Conservation (phyloP, 2,329 filamentous ascomycete genomes). For the Saccharata proteae region DNA sequence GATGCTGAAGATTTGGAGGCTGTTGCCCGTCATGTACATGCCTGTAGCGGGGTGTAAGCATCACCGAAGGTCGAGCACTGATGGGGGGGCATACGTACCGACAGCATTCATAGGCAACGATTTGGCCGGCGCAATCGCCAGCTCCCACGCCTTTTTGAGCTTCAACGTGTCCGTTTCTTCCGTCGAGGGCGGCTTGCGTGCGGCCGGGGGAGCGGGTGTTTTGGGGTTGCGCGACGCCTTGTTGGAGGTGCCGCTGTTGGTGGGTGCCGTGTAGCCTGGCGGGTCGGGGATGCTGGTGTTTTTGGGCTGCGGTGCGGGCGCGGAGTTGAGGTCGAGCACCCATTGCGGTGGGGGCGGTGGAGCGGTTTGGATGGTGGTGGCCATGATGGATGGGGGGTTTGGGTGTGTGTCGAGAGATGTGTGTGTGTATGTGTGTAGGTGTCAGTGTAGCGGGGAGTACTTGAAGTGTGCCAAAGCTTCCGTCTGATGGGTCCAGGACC, state of each 20-base stretch:
- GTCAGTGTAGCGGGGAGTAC: no score
- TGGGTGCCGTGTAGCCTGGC: conserved; percentile 58
- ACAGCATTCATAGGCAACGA: conserved; percentile 94
- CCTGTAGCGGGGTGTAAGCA: conserved; percentile 13
- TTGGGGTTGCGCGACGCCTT: conserved; percentile 19
- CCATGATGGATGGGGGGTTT: conserved; percentile 4
- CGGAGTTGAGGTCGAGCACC: conserved; percentile 67
- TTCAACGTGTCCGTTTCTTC: conserved; percentile 93
- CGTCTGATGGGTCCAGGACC: no score
- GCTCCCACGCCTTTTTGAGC: conserved; percentile 97
- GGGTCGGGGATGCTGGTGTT: conserved; percentile 61
- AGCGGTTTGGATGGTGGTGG: conserved; percentile 13
- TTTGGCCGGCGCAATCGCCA: conserved; percentile 87
- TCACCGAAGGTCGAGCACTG: not conserved
- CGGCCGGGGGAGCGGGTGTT: conserved; percentile 20
- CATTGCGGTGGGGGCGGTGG: conserved; percentile 55
- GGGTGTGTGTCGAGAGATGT: not conserved
- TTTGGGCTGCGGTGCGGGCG: conserved; percentile 55
- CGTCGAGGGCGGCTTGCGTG: conserved; percentile 56
- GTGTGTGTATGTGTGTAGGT: not conserved
- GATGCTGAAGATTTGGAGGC: conserved; percentile 96
- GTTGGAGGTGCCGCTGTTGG: conserved; percentile 23
- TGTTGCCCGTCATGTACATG: conserved; percentile 99
- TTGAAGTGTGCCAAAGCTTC: no score
- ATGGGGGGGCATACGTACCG: conserved; percentile 36